These are phyloP conservation scores for Colletotrichum acutatum DNA, from an alignment of 2,329 filamentous ascomycete species.

Conservation along the genomic window DNA sequence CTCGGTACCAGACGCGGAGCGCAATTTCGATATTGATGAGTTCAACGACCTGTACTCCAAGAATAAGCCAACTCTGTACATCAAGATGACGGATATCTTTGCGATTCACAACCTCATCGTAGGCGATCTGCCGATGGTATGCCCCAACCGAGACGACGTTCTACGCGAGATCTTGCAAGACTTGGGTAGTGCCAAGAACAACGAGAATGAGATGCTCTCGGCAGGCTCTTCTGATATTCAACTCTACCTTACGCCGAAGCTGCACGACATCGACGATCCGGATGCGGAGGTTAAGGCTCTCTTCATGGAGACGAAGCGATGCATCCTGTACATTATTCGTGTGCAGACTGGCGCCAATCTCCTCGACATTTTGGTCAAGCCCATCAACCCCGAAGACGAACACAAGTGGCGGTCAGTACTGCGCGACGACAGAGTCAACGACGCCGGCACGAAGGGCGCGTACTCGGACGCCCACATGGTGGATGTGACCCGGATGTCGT, in stretches of 20 bases:
- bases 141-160: slow-evolving; percentile 84
- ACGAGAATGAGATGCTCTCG: slow-evolving; percentile 91
- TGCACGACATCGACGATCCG: slow-evolving; percentile 91
- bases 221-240: slow-evolving; percentile 90
- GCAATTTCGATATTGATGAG: slow-evolving; percentile 97
- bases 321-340: slow-evolving; percentile 96
- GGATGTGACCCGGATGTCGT: slow-evolving; percentile 90
- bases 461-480: slow-evolving; percentile 90
- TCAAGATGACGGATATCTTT: slow-evolving; percentile 98
- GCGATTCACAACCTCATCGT: slow-evolving; percentile 92
- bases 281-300: slow-evolving; percentile 91
- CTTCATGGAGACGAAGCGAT: slow-evolving; percentile 98
- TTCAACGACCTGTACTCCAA: slow-evolving; percentile 98
- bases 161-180: slow-evolving; percentile 93
- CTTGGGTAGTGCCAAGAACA: slow-evolving; percentile 94
- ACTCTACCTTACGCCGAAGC: slow-evolving; percentile 88
- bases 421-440: slow-evolving; percentile 80
- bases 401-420: slow-evolving; percentile 86
- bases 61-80: slow-evolving; percentile 97
- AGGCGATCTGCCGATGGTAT: slow-evolving; percentile 80
- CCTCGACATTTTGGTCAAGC: slow-evolving; percentile 95
- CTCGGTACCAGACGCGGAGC: slow-evolving; percentile 85
- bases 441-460: slow-evolving; percentile 78
- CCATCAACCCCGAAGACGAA: slow-evolving; percentile 87
- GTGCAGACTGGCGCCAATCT: slow-evolving; percentile 92